Evolutionary conservation across 192 early-diverging fungal genomes (phyloP), one percentile per base, ranked within the genome.

Genomic region (Coemansia sp.): DNA sequence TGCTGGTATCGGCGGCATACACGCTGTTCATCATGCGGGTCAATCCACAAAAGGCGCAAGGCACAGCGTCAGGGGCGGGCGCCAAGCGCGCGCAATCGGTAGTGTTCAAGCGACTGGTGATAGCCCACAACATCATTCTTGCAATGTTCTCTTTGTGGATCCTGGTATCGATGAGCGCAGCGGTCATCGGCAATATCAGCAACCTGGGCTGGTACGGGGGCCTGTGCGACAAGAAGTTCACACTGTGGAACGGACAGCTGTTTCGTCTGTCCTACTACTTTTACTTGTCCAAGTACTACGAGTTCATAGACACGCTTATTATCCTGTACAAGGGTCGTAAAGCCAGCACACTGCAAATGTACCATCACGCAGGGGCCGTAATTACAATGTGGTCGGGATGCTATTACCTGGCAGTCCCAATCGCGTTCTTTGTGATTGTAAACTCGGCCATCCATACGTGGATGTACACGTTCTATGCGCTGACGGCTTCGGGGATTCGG

Each of bases 321-420:
- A 89, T 94, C 62, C 77, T 94, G 36, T 50, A 88, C 57, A 93
- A 94, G 79, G 90, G 90, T 7, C 74, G 76, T 28, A 62, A 57
- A 53, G 88, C 88, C 0, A 91, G 89, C 33, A 84, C 88, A 13
- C 79, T 94, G 66, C 93, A 94, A 79, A 88, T 87, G 57, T 94
- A 92, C 69, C 93, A 94, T 77, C 93, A 94, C 70, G 87, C 91
- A 27, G 91, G 91, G 30, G 91, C 93, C 15, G 93, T 94, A 72
- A 82, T 93, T 66, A 90, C 89, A 59, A 94, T 94, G 93, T 92
- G 88, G 88, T 83, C 87, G 33, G 88, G 90, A 41, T 88, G 89
- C 67, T 84, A 87, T 59, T 89, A 84, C 60, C 81, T 87, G 55
- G 83, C 91, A 0, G 86, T 90, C 11, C 88, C 90, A 5, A 89